These are phyloP conservation scores for Trametes cingulata DNA, from an alignment of 768 basidiomycete species.

Conservation along the genomic window DNA sequence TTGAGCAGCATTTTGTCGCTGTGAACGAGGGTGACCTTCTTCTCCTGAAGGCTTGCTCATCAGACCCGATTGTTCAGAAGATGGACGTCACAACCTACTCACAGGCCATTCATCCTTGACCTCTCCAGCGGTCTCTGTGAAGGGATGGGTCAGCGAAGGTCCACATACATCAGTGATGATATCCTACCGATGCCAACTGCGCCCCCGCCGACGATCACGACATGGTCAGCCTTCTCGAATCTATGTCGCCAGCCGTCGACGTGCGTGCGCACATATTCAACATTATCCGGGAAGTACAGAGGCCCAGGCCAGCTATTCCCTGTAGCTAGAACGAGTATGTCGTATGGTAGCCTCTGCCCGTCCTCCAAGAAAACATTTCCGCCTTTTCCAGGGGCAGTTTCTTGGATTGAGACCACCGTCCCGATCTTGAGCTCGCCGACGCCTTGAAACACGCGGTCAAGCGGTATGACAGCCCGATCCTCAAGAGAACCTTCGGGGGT, in stretches of 20 bases:
- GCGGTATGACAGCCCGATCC: slow-evolving; percentile 49
- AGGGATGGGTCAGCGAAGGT: no score
- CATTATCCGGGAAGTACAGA: slow-evolving; percentile 42
- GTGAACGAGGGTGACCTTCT: slow-evolving; percentile 66
- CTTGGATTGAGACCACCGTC: slow-evolving; percentile 39
- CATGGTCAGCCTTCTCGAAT: slow-evolving; percentile 32
- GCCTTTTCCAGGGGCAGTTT: slow-evolving; percentile 31
- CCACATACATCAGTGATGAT: no score
- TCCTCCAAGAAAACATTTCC: slow-evolving; percentile 52
- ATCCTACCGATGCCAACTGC: slow-evolving; percentile 35
- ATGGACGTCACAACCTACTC: slow-evolving; percentile 22
- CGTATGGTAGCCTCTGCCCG: slow-evolving; percentile 53
- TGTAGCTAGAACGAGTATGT: slow-evolving; percentile 60
- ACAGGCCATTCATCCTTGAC: slow-evolving; percentile 44
- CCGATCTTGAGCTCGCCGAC: slow-evolving; percentile 44
- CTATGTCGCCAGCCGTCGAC: slow-evolving; percentile 33
- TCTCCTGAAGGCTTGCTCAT: slow-evolving; percentile 22
- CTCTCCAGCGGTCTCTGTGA: slow-evolving; percentile 45
- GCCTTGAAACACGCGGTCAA: slow-evolving; percentile 49
- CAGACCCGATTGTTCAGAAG: no score
- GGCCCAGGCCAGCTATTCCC: slow-evolving; percentile 58
- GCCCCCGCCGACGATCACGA: slow-evolving; percentile 41
- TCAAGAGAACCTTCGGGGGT: slow-evolving; percentile 46
- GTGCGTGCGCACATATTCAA: slow-evolving; percentile 24
- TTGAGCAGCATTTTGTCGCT: slow-evolving; percentile 52